These are phyloP conservation scores for Irpex sp. DNA, from an alignment of 1,284 basidiomycete species.

Conservation along the genomic window DNA sequence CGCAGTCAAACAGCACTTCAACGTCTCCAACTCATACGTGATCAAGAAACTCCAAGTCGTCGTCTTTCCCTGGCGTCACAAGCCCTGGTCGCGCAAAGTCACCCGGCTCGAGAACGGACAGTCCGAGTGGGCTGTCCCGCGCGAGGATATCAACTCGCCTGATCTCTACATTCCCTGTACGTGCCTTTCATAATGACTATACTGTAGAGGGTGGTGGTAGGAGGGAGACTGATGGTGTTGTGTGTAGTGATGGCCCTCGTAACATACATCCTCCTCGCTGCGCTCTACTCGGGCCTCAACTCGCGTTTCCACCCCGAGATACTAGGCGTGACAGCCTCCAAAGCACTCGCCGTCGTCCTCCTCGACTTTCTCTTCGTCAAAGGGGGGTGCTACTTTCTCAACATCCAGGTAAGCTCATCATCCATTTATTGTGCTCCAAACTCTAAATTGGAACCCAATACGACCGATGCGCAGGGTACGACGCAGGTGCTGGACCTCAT, in stretches of 20 bases:
- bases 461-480: slow-evolving; percentile 35
- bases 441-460: no score
- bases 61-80: slow-evolving; percentile 97
- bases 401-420: slow-evolving; percentile 31
- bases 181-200: slow-evolving; percentile 36
- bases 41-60: slow-evolving; percentile 91
- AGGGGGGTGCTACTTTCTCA: slow-evolving; percentile 87
- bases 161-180: slow-evolving; percentile 96
- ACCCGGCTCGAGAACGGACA: slow-evolving; percentile 73
- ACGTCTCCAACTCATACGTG: slow-evolving; percentile 97
- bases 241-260: slow-evolving; percentile 97
- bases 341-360: slow-evolving; percentile 84
- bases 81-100: slow-evolving; percentile 80
- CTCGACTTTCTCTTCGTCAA: slow-evolving; percentile 92
- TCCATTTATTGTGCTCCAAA: not conserved
- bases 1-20: slow-evolving; percentile 93
- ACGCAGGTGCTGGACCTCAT: slow-evolving; percentile 79
- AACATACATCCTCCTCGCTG: slow-evolving; percentile 93
- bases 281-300: slow-evolving; percentile 87
- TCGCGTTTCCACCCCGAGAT: slow-evolving; percentile 92
- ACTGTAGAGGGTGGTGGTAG: slow-evolving; percentile 9
- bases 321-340: slow-evolving; percentile 88
- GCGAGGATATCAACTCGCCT: slow-evolving; percentile 96
- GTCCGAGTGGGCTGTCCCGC: slow-evolving; percentile 87
- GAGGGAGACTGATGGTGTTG: slow-evolving; percentile 9